phyloP scores from a whole-genome alignment of 148 eudicot genomes.

The Mesembryanthemum crystallinum region DNA sequence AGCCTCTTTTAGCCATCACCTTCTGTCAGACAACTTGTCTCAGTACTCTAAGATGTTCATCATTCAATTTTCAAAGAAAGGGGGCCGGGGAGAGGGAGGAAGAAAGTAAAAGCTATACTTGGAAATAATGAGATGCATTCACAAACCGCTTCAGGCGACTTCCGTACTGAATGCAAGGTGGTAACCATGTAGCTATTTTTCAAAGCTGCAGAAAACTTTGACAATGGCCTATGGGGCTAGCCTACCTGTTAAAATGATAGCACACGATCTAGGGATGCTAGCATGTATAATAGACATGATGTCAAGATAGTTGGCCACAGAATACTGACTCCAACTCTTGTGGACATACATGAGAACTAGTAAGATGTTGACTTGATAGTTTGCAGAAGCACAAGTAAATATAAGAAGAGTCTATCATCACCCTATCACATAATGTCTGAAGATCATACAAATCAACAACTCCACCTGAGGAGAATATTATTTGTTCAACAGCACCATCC shows the following conservation, averaged over 20 bases:
- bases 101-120: not conserved
- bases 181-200: conserved; percentile 96
- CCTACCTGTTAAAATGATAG: conserved; percentile 61
- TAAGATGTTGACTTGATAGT: not conserved
- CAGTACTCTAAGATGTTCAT: conserved; percentile 61
- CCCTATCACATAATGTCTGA: conserved; percentile 91
- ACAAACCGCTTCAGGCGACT: conserved; percentile 46
- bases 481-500: conserved; percentile 78
- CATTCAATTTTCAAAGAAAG: conserved; percentile 39
- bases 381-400: not conserved
- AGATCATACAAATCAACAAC: conserved; percentile 83
- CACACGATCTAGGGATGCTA: not conserved
- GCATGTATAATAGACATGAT: not conserved
- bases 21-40: conserved; percentile 81
- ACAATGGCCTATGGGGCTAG: conserved; percentile 93
- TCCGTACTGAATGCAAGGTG: conserved; percentile 64
- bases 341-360: not conserved
- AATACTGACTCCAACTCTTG: not conserved
- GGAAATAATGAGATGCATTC: conserved; percentile 16
- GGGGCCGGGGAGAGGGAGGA: not conserved
- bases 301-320: not conserved
- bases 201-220: conserved; percentile 84
- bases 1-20: conserved; percentile 63
- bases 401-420: conserved; percentile 20
- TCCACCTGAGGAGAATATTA: conserved; percentile 88